Conservation (phyloP, 768 basidiomycete genomes). For the Lactarius sp. region DNA sequence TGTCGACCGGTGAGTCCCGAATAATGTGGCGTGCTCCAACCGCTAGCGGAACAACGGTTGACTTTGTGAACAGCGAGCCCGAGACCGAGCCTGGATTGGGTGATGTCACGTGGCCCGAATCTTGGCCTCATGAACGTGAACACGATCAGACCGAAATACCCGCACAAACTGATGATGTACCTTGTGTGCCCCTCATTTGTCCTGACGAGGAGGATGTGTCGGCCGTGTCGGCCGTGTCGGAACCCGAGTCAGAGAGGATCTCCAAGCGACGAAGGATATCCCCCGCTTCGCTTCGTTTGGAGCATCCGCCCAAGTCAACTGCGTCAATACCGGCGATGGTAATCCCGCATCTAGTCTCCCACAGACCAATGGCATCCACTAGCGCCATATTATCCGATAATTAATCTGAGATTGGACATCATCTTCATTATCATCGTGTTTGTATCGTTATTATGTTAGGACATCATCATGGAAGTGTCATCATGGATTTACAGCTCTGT, state of each 20-base stretch:
- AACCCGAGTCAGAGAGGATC: background rate
- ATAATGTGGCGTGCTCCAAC: background rate
- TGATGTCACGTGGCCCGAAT: background rate
- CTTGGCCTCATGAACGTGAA: background rate
- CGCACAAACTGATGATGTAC: background rate
- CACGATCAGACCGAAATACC: background rate
- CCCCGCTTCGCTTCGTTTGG: background rate
- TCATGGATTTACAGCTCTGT: background rate
- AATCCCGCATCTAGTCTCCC: constrained; percentile 14
- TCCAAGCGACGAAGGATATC: constrained; percentile 13
- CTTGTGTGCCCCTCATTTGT: background rate
- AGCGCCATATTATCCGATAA: background rate
- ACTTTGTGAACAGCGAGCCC: background rate
- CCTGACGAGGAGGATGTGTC: background rate
- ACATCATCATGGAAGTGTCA: background rate
- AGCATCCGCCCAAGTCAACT: background rate
- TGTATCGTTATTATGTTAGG: constrained; percentile 4
- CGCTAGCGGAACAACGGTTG: background rate
- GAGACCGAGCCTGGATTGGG: background rate
- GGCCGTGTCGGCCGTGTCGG: background rate
- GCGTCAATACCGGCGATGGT: constrained; percentile 18
- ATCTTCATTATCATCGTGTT: background rate
- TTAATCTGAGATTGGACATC: background rate
- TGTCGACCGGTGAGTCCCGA: constrained; percentile 19
- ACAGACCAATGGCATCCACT: background rate